A percentile compares a stretch with the other conserved stretches of the same genome.
These are phyloP conservation scores for Stemphylium vesicarium DNA, from an alignment of 2,329 filamentous ascomycete genomes.

Conservation along the genomic window DNA sequence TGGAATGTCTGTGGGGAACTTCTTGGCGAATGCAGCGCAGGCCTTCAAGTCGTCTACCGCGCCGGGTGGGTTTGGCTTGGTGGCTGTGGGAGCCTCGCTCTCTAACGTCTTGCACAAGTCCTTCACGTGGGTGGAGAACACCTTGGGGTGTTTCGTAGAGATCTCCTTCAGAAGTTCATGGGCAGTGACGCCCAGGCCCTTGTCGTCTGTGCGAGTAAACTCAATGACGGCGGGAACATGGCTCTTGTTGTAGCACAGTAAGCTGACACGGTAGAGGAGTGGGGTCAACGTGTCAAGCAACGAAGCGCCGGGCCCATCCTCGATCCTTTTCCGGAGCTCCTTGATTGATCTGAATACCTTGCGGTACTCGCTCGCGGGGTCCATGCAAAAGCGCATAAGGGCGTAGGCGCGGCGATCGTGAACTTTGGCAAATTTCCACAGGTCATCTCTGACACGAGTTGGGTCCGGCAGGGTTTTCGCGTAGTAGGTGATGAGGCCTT, in stretches of 20 bases:
- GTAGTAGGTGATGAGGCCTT: conserved; percentile 74
- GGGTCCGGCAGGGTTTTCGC: conserved; percentile 78
- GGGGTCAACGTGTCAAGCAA: conserved; percentile 82
- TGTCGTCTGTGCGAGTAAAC: conserved; percentile 81
- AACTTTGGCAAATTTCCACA: conserved; percentile 88
- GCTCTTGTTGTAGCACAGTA: conserved; percentile 91
- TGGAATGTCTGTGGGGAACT: conserved; percentile 82
- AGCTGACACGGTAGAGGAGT: conserved; percentile 81
- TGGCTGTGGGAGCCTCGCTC: conserved; percentile 75
- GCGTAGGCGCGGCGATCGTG: conserved; percentile 92
- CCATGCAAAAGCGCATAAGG: conserved; percentile 84
- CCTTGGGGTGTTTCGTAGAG: conserved; percentile 83
- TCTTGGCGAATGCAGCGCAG: conserved; percentile 87
- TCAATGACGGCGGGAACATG: conserved; percentile 91
- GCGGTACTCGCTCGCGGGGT: conserved; percentile 86
- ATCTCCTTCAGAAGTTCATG: conserved; percentile 93
- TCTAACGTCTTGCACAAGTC: conserved; percentile 88
- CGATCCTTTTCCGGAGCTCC: conserved; percentile 83
- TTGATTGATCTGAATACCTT: conserved; percentile 89
- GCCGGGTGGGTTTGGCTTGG: conserved; percentile 69
- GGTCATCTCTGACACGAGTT: conserved; percentile 72
- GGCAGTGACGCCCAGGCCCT: conserved; percentile 76
- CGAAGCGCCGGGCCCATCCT: conserved; percentile 66
- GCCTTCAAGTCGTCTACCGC: conserved; percentile 94
- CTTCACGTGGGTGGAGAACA: conserved; percentile 91